phyloP scores from a whole-genome alignment of 106 monocot species.

The Gastrodia elata region DNA sequence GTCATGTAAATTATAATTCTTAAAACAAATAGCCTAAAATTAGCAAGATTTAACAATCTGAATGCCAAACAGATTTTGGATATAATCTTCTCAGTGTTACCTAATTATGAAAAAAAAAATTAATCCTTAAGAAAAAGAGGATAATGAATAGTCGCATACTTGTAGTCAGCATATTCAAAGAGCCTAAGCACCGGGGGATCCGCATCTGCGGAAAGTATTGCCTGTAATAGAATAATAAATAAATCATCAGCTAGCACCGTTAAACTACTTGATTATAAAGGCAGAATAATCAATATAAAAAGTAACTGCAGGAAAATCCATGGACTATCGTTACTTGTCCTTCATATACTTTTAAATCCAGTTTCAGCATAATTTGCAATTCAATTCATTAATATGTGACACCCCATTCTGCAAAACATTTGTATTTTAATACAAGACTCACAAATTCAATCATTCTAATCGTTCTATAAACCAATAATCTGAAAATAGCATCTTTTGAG shows the following conservation, averaged over 20 bases:
- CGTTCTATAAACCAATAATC: too few species aligned
- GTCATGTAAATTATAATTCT: too few species aligned
- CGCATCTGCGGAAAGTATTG: constrained; percentile 76
- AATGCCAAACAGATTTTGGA: too few species aligned
- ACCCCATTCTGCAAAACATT: neutral
- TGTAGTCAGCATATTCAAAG: constrained; percentile 63
- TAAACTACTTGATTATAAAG: neutral
- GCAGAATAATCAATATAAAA: neutral
- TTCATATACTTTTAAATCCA: too few species aligned
- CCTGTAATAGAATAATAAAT: constrained; percentile 31
- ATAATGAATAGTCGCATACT: constrained; percentile 37
- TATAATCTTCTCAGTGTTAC: too few species aligned
- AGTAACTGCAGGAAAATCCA: neutral
- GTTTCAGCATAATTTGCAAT: neutral
- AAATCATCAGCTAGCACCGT: neutral
- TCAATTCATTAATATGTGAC: neutral
- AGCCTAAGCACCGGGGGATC: constrained; percentile 92
- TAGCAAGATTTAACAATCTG: too few species aligned
- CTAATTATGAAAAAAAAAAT: too few species aligned
- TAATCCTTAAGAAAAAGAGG: neutral
- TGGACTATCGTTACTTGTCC: neutral
- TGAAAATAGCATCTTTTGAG: too few species aligned
- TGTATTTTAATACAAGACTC: neutral
- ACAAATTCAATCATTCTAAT: neutral
- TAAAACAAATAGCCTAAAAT: too few species aligned